These are phyloP conservation scores for Funneliformis geosporum DNA, from an alignment of 192 early-diverging fungal genomes.

Conservation along the genomic window DNA sequence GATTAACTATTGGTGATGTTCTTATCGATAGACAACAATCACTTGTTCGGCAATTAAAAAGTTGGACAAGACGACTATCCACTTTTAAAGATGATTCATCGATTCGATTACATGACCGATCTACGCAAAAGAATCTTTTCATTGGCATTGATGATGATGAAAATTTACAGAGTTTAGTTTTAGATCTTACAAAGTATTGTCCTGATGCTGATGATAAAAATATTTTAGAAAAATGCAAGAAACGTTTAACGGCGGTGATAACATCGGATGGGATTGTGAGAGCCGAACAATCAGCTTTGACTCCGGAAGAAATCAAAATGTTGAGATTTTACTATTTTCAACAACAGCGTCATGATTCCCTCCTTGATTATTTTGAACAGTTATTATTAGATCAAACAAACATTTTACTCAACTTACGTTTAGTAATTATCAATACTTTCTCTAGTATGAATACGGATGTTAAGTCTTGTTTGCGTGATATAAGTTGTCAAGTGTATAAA, in stretches of 20 bases:
- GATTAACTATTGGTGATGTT: slow-evolving; percentile 1
- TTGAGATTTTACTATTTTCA: slow-evolving; percentile 21
- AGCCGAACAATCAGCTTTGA: not conserved
- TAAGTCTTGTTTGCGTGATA: not conserved
- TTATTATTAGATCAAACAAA: not conserved
- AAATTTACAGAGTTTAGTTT: slow-evolving; percentile 29
- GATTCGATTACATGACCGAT: not conserved
- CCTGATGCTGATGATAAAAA: not conserved
- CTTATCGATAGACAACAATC: not conserved
- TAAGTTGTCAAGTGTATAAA: not conserved
- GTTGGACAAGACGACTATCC: slow-evolving; percentile 26
- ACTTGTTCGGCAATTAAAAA: not conserved
- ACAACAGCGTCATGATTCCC: not conserved
- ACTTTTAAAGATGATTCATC: not conserved
- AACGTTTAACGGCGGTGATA: slow-evolving; percentile 14
- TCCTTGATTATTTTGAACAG: not conserved
- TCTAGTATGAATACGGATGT: slow-evolving; percentile 28
- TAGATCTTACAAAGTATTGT: slow-evolving; percentile 3
- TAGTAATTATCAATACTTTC: slow-evolving; percentile 21
- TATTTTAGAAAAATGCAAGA: slow-evolving; percentile 29
- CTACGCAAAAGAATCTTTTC: slow-evolving; percentile 23
- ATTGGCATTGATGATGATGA: slow-evolving; percentile 25
- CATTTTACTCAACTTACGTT: not conserved
- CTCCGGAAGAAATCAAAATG: not conserved
- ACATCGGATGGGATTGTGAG: slow-evolving; percentile 29